Evolutionary conservation across 805 yeast genomes (phyloP).

Genomic region (Candida koratica): DNA sequence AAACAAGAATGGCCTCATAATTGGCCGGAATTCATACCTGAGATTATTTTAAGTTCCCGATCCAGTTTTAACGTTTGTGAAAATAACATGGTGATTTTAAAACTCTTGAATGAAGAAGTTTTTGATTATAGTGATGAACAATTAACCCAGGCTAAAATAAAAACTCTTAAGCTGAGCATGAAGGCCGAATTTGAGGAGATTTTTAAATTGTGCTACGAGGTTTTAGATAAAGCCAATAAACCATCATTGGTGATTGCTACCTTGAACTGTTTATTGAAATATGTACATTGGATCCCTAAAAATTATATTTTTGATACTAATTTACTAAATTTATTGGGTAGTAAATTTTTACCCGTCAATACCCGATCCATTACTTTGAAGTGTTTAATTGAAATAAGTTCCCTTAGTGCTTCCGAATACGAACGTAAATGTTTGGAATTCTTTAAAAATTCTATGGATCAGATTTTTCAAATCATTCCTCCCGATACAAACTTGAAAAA

Average conservation of each 20-base stretch:
- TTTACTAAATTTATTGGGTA: constrained; percentile 63
- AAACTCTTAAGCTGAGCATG: constrained; percentile 76
- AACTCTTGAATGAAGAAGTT: constrained; percentile 88
- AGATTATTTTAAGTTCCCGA: constrained; percentile 78
- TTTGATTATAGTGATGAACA: constrained; percentile 94
- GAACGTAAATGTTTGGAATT: constrained; percentile 58
- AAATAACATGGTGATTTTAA: constrained; percentile 91
- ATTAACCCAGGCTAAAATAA: constrained; percentile 93
- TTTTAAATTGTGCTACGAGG: constrained; percentile 89
- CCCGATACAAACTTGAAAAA: constrained; percentile 63
- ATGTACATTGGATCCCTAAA: constrained; percentile 91
- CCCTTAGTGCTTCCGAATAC: constrained; percentile 52
- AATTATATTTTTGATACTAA: constrained; percentile 88
- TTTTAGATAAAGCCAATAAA: constrained; percentile 82
- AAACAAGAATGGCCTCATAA: constrained; percentile 99
- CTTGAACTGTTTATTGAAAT: constrained; percentile 72
- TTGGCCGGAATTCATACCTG: constrained; percentile 97
- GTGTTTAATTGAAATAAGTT: constrained; percentile 88
- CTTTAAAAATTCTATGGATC: constrained; percentile 72
- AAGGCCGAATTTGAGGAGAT: constrained; percentile 89
- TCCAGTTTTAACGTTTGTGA: constrained; percentile 92
- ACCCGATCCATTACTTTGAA: constrained; percentile 83
- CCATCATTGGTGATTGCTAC: constrained; percentile 83
- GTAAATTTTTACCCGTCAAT: constrained; percentile 75
- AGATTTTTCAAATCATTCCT: constrained; percentile 67